phyloP scores from a whole-genome alignment of 345 rosid species.

The Psidium friedrichsthalianum region DNA sequence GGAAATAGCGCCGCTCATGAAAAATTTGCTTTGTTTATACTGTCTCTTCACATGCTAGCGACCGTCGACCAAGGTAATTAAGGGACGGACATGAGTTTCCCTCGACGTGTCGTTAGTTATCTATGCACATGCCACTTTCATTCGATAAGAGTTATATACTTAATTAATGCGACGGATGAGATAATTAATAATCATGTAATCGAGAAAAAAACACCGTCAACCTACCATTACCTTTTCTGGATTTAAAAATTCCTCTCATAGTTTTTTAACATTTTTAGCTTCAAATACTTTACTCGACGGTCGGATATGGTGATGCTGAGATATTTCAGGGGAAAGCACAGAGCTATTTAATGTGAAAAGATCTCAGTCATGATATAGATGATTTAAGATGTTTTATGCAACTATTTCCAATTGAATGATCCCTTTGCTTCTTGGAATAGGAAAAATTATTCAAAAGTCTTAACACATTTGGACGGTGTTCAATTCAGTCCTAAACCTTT shows the following conservation, averaged over 20 bases:
- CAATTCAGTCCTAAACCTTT: not conserved
- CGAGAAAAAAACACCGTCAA: not conserved
- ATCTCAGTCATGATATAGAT: not conserved
- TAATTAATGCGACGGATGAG: not conserved
- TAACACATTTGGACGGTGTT: fast-evolving
- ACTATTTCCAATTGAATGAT: not conserved
- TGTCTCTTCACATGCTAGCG: too few relatives aligned
- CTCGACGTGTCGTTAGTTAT: not conserved
- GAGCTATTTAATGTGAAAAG: not conserved
- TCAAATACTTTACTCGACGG: not conserved
- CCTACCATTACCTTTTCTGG: not conserved
- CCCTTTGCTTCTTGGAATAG: not conserved
- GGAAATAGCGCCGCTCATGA: too few relatives aligned
- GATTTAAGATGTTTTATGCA: not conserved
- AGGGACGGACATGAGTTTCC: not conserved
- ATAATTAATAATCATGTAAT: not conserved
- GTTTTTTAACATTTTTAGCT: not conserved
- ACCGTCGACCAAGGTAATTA: not conserved
- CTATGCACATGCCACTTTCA: not conserved
- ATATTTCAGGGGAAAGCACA: not conserved
- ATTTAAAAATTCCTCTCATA: not conserved
- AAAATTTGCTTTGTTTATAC: too few relatives aligned
- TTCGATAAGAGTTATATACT: not conserved
- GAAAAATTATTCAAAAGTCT: not conserved
- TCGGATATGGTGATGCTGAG: not conserved